Evolutionary conservation across 768 basidiomycete genomes (phyloP).

Genomic region (Pilatotrama ljubarskyi): DNA sequence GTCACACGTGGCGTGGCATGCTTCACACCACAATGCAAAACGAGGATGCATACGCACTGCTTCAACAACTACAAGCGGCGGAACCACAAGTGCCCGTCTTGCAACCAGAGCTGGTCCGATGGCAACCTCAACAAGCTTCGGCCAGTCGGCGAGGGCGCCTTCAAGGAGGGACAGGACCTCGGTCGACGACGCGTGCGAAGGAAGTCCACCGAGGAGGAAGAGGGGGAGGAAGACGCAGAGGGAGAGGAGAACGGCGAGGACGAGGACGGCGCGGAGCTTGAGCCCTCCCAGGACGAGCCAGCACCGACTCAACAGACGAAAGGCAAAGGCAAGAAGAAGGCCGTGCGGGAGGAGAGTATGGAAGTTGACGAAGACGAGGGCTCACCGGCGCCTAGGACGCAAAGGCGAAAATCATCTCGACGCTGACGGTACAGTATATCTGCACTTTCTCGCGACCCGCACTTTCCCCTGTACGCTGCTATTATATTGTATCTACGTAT

Average conservation of each 20-base stretch:
- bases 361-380: conserved; percentile 44
- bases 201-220: conserved; percentile 24
- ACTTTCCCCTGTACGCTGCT: conserved; percentile 3
- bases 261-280: conserved; percentile 30
- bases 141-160: conserved; percentile 70
- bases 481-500: conserved; percentile 21
- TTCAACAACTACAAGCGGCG: conserved; percentile 51
- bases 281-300: conserved; percentile 32
- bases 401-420: conserved; percentile 25
- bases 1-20: conserved; percentile 72
- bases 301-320: conserved; percentile 29
- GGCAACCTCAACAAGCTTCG: conserved; percentile 45
- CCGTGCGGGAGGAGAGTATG: conserved; percentile 37
- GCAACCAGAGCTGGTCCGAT: conserved; percentile 63
- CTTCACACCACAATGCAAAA: conserved; percentile 58
- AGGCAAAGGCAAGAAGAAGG: conserved; percentile 29
- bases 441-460: background rate
- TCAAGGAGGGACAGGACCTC: conserved; percentile 52
- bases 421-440: conserved; percentile 5
- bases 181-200: conserved; percentile 37
- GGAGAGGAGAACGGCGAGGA: conserved; percentile 44
- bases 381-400: conserved; percentile 21
- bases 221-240: conserved; percentile 47
- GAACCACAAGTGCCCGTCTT: conserved; percentile 54
- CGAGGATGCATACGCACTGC: conserved; percentile 65